A percentile compares a stretch with the other conserved stretches of the same genome.
These are phyloP conservation scores for Aspergillus viridinutans DNA, from an alignment of 2,329 filamentous ascomycete genomes.

Conservation along the genomic window DNA sequence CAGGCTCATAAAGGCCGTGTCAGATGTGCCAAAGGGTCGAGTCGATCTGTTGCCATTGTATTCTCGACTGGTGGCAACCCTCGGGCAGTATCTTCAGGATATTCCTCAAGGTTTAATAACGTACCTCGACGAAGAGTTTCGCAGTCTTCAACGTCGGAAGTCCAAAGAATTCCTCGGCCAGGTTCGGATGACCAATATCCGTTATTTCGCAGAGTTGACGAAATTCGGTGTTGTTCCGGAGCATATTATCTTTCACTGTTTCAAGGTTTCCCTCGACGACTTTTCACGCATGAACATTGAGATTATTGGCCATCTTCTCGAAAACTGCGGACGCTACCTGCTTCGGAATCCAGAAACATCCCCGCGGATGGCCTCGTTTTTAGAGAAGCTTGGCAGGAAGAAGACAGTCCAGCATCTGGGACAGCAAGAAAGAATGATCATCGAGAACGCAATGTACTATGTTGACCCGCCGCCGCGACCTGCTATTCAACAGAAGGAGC, in stretches of 20 bases:
- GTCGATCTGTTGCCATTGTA: constrained; percentile 87
- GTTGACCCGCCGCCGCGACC: constrained; percentile 92
- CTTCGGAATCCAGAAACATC: constrained; percentile 89
- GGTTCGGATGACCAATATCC: constrained; percentile 87
- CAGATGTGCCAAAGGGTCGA: constrained; percentile 90
- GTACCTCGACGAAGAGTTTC: constrained; percentile 93
- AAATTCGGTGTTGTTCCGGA: constrained; percentile 98
- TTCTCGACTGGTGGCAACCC: constrained; percentile 85
- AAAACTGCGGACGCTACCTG: constrained; percentile 93
- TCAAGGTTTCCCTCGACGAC: constrained; percentile 95
- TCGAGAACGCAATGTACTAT: constrained; percentile 97
- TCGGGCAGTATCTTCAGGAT: constrained; percentile 91
- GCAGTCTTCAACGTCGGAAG: constrained; percentile 92
- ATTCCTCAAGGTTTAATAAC: constrained; percentile 87
- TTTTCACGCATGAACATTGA: constrained; percentile 99
- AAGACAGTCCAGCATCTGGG: constrained; percentile 93
- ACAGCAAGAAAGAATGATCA: constrained; percentile 94
- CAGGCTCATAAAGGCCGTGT: constrained; percentile 83
- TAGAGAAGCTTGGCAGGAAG: constrained; percentile 93
- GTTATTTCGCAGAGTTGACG: constrained; percentile 95
- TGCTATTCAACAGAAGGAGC: constrained; percentile 93
- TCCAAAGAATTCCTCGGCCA: constrained; percentile 96
- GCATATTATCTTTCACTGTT: constrained; percentile 96
- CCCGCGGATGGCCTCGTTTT: constrained; percentile 86
- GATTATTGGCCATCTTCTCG: constrained; percentile 91